phyloP scores from a whole-genome alignment of 257 asterid species.

The Nicotiana attenuata region DNA sequence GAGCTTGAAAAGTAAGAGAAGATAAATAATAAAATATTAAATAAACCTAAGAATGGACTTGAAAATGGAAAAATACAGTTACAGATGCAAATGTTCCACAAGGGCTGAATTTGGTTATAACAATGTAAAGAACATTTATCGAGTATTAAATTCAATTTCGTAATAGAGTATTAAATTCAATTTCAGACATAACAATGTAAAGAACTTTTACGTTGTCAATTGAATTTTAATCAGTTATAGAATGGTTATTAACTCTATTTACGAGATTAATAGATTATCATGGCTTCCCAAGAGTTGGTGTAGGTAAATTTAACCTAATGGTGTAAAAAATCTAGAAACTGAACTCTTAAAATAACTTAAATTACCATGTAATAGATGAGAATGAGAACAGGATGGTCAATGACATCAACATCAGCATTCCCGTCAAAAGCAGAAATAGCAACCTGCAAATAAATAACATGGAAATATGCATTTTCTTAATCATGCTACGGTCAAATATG shows the following conservation, averaged over 20 bases:
- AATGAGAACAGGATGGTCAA: constrained; percentile 30
- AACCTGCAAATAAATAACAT: constrained; percentile 14
- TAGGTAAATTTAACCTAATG: no score
- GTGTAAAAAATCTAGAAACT: no score
- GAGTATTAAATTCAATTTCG: no score
- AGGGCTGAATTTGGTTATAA: not conserved
- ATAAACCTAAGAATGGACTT: not conserved
- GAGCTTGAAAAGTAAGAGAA: not conserved
- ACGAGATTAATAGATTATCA: no score
- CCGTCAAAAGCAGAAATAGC: constrained; percentile 31
- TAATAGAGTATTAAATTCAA: no score
- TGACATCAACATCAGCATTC: constrained; percentile 24
- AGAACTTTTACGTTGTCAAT: no score
- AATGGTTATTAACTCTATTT: no score
- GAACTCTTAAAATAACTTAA: not conserved
- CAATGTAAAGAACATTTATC: not conserved
- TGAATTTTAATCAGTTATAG: no score
- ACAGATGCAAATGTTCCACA: not conserved
- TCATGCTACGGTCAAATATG: not conserved
- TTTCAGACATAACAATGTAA: no score
- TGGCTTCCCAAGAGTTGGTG: no score
- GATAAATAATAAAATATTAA: not conserved
- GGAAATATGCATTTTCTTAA: not conserved
- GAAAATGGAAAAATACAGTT: not conserved
- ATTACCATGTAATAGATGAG: constrained; percentile 34